phyloP scores from a whole-genome alignment of 768 basidiomycete genomes.

The Boletus subparvulus region DNA sequence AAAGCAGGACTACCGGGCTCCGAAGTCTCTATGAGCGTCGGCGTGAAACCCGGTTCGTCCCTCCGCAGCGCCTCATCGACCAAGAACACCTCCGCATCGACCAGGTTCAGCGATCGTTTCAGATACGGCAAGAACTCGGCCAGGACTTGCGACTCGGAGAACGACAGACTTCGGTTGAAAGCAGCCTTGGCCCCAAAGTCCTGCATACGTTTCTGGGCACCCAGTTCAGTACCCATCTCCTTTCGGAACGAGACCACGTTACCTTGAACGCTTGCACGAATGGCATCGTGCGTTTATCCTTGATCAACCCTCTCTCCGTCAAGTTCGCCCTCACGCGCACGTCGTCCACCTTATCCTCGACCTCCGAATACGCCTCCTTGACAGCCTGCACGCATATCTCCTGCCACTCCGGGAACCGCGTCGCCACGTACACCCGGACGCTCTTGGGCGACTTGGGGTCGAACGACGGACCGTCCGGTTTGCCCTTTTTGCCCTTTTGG shows the following conservation, averaged over 20 bases:
- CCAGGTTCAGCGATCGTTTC: slow-evolving; percentile 69
- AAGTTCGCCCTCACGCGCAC: slow-evolving; percentile 68
- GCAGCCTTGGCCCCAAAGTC: slow-evolving; percentile 74
- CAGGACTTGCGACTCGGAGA: slow-evolving; percentile 78
- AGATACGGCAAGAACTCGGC: slow-evolving; percentile 74
- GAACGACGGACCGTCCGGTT: slow-evolving; percentile 49
- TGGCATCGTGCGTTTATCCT: slow-evolving; percentile 96
- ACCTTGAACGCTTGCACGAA: slow-evolving; percentile 95
- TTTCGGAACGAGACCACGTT: slow-evolving; percentile 9
- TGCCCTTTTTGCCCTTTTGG: slow-evolving; percentile 70
- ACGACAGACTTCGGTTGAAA: slow-evolving; percentile 79
- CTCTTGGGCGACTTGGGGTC: slow-evolving; percentile 86
- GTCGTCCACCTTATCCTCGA: slow-evolving; percentile 74
- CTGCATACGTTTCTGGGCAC: slow-evolving; percentile 70
- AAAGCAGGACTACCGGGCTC: slow-evolving; percentile 88
- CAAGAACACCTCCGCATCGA: slow-evolving; percentile 66
- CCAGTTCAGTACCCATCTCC: not conserved
- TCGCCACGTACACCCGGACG: slow-evolving; percentile 89
- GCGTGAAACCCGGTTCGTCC: slow-evolving; percentile 57
- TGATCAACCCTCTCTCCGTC: slow-evolving; percentile 74
- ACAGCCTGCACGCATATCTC: slow-evolving; percentile 75
- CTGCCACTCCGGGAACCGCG: slow-evolving; percentile 92
- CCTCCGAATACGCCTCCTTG: slow-evolving; percentile 60
- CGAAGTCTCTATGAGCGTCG: slow-evolving; percentile 73
- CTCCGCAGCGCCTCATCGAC: slow-evolving; percentile 66